phyloP scores from a whole-genome alignment of 108 stramenopile species.

The Thalassiosira profunda region DNA sequence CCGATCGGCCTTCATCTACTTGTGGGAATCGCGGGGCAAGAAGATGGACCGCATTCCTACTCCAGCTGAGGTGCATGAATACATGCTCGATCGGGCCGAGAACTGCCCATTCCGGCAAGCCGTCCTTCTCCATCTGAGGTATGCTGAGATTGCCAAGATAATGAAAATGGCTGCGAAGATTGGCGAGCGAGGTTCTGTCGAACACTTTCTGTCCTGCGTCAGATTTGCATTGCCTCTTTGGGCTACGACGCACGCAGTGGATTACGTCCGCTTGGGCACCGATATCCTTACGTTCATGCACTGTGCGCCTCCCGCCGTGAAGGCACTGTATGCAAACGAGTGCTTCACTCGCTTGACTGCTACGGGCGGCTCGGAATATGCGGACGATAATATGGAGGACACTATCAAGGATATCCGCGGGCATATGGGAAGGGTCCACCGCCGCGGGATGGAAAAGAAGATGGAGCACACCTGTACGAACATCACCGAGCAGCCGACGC shows the following conservation, averaged over 20 bases:
- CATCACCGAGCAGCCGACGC: background rate
- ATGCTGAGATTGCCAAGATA: constrained; percentile 1
- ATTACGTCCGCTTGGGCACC: background rate
- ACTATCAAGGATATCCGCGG: background rate
- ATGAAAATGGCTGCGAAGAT: constrained; percentile 2
- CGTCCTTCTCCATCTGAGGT: constrained; percentile 4
- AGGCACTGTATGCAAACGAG: background rate
- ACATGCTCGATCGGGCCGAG: constrained; percentile 13
- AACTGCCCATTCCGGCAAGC: constrained; percentile 7
- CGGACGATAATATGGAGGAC: background rate
- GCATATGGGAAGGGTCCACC: background rate
- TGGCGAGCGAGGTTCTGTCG: constrained; percentile 2
- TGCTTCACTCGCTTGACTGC: background rate
- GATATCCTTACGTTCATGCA: background rate
- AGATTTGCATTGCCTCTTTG: background rate
- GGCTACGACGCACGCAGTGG: background rate
- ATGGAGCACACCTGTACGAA: no score
- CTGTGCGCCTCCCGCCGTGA: background rate
- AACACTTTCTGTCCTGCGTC: background rate
- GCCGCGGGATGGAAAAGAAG: background rate
- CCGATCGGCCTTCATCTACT: background rate
- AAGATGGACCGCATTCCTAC: background rate
- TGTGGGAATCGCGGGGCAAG: background rate
- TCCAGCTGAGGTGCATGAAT: constrained; percentile 8
- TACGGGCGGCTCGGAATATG: background rate